Evolutionary conservation across 805 yeast species (phyloP), one percentile per base, ranked within the genome.

Genomic region (Myxozyma lipomycoides): DNA sequence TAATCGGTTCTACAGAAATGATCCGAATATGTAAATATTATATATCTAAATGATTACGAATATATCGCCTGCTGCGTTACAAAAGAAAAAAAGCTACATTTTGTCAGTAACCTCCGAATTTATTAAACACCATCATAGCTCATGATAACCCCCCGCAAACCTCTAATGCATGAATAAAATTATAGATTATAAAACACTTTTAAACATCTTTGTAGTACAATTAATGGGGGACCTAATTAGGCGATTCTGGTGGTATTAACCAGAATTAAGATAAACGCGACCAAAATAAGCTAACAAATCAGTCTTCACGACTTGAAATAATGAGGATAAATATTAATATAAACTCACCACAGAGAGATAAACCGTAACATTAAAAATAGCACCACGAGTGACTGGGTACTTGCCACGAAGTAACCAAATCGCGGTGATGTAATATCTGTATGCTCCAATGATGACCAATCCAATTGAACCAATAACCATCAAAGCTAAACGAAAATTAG

Each of bases 371-470:
- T 32, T 46, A 30, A 52, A 46, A 9, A 52, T 39, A 12, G 56
- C 46, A 5, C 52, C 56, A n/a, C 56, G 44, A n/a, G 49, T 38
- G 9, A 49, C 50, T n/a, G 56, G 56, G 43, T 44, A 52, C 40
- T 48, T 52, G 25, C 43, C 53, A 18, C 56, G 56, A 47, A 45
- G 52, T 19, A 52, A 37, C 56, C 56, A 52, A 40, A 52, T 52
- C 19, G 56, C 53, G 30, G 46, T 38, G 48, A 52, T 23, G 47
- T 52, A 52, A 43, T 45, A 52, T 24, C 56, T 7, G 32, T 28
- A 28, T 7, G 32, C 32, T 7, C 32, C 32, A 12, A 17, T 39
- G 18, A 7, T 7, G 19, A 18, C 43, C 43, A 18, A 7, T 17
- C 15, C 32, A 28, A 28, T 28, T 12, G 32, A 7, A 28, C 32